Conservation (phyloP, 2,329 filamentous ascomycete genomes). For the Rutstroemia sydowiana region DNA sequence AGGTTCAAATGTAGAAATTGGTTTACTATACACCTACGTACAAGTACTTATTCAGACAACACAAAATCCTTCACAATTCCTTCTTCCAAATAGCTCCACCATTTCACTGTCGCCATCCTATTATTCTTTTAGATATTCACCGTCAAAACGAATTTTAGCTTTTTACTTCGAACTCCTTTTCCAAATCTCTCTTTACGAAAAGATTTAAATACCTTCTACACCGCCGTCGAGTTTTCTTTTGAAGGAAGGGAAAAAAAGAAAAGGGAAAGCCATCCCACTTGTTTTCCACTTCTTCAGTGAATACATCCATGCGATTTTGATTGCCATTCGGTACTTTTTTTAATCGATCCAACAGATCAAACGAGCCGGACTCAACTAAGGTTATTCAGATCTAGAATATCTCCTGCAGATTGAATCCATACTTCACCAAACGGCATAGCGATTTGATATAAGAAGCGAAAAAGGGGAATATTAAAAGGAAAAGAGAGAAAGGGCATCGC, state of each 20-base stretch:
- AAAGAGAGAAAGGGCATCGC: neutral
- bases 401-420: neutral
- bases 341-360: neutral
- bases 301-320: neutral
- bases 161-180: neutral
- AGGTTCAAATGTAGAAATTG: neutral
- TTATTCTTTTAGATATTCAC: neutral
- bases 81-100: neutral
- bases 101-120: neutral
- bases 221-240: neutral
- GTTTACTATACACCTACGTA: neutral
- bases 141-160: neutral
- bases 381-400: neutral
- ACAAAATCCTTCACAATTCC: neutral
- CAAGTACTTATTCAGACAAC: neutral
- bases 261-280: neutral
- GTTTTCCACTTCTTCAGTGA: neutral
- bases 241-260: neutral
- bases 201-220: neutral
- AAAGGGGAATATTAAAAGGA: neutral
- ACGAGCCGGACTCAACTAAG: neutral
- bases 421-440: neutral
- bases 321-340: neutral
- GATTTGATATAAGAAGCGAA: neutral
- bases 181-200: neutral